Conservation (phyloP, 108 stramenopile species). For the Cyclotella sp. region DNA sequence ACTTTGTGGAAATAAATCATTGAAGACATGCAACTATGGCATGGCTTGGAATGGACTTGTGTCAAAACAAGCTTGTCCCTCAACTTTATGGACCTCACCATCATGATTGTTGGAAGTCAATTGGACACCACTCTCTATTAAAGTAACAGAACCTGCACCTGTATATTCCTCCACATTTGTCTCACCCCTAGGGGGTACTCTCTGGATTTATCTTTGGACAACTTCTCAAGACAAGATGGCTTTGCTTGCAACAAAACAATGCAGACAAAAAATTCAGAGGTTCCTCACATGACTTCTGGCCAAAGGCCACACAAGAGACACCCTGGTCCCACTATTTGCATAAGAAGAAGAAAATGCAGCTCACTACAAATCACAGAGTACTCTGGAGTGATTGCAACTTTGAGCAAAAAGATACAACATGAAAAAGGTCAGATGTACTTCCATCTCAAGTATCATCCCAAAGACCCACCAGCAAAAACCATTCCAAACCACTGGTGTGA, state of each 20-base stretch:
- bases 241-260: slow-evolving; percentile 16
- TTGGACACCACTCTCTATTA: slow-evolving; percentile 30
- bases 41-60: too few species aligned
- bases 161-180: slow-evolving; percentile 21
- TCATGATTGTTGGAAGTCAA: not conserved
- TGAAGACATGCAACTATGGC: too few species aligned
- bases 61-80: too few species aligned
- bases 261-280: not conserved
- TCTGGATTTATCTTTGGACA: slow-evolving; percentile 29
- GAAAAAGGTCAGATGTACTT: too few species aligned
- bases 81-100: not conserved
- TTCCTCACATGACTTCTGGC: slow-evolving; percentile 16
- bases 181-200: slow-evolving; percentile 3
- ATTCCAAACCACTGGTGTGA: too few species aligned
- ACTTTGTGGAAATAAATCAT: too few species aligned
- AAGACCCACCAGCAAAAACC: too few species aligned
- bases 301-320: slow-evolving; percentile 28
- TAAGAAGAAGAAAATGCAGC: too few species aligned
- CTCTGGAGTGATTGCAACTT: too few species aligned
- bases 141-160: slow-evolving; percentile 26
- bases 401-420: too few species aligned
- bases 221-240: slow-evolving; percentile 18
- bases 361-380: too few species aligned
- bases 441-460: not conserved
- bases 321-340: too few species aligned